Evolutionary conservation across 106 monocot species (phyloP).

Genomic region (Phalaenopsis equestris): DNA sequence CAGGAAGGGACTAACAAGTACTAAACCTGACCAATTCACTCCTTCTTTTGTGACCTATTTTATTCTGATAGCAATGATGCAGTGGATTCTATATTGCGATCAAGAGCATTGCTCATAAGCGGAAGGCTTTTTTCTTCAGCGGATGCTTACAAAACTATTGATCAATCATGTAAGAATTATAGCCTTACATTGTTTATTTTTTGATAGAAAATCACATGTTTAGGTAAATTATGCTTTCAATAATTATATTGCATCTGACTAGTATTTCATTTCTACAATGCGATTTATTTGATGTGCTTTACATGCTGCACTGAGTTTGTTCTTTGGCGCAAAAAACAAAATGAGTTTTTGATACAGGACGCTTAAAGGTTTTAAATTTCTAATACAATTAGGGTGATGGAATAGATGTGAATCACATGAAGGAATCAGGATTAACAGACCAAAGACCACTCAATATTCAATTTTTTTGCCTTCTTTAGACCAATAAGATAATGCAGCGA

Average conservation of each 20-base stretch:
- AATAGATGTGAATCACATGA: too few species aligned
- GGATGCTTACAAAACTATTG: constrained; percentile 45
- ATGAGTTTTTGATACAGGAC: neutral
- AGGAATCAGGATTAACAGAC: too few species aligned
- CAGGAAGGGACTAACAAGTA: neutral
- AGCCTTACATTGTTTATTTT: neutral
- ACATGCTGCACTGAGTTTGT: neutral
- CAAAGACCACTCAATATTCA: too few species aligned
- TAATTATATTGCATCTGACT: neutral
- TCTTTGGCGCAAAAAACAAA: neutral
- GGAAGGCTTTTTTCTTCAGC: constrained; percentile 85
- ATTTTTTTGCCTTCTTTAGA: too few species aligned
- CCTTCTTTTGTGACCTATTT: neutral
- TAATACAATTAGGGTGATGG: neutral
- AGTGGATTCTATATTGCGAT: constrained; percentile 57
- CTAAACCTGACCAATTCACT: neutral
- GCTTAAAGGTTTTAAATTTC: neutral
- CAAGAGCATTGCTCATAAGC: constrained; percentile 68
- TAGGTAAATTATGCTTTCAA: neutral
- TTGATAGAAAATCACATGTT: neutral
- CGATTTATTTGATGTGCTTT: neutral
- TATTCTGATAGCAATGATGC: constrained; percentile 40
- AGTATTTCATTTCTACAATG: neutral
- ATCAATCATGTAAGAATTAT: constrained; percentile 50
- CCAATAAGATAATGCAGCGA: too few species aligned